Conservation (phyloP, 768 basidiomycete genomes). For the Tricholoma matsutake region DNA sequence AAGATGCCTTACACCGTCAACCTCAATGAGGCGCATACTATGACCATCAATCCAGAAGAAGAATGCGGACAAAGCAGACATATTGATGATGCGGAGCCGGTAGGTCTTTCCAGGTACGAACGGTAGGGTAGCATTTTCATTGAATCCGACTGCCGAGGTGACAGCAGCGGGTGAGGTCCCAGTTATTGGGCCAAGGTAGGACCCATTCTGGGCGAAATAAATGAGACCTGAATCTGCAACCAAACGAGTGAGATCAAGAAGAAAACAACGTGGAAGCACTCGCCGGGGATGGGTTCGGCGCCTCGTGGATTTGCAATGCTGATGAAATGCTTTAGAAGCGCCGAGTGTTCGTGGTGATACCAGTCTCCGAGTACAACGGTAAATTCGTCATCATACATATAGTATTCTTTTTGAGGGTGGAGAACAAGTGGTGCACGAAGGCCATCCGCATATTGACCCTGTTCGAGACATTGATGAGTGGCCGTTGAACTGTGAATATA, state of each 20-base stretch:
- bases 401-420: slow-evolving; percentile 60
- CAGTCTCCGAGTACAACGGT: slow-evolving; percentile 87
- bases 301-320: slow-evolving; percentile 76
- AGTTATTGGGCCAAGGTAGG: slow-evolving; percentile 62
- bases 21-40: slow-evolving; percentile 81
- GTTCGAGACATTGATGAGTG: slow-evolving; percentile 4
- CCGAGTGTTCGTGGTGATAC: slow-evolving; percentile 79
- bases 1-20: slow-evolving; percentile 63
- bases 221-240: slow-evolving; percentile 69
- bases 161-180: slow-evolving; percentile 49
- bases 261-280: slow-evolving; percentile 8
- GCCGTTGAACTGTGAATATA: background rate
- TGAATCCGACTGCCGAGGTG: slow-evolving; percentile 70
- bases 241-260: background rate
- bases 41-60: slow-evolving; percentile 91
- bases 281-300: slow-evolving; percentile 86
- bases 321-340: slow-evolving; percentile 64
- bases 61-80: slow-evolving; percentile 68
- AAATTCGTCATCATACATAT: slow-evolving; percentile 87
- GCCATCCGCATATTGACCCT: slow-evolving; percentile 93
- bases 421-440: slow-evolving; percentile 84
- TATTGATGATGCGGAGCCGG: slow-evolving; percentile 84
- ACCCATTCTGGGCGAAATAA: slow-evolving; percentile 75
- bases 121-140: slow-evolving; percentile 79
- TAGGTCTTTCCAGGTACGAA: slow-evolving; percentile 91